phyloP scores from a whole-genome alignment of 2,329 filamentous ascomycete genomes.

The Ophiocordyceps australis region DNA sequence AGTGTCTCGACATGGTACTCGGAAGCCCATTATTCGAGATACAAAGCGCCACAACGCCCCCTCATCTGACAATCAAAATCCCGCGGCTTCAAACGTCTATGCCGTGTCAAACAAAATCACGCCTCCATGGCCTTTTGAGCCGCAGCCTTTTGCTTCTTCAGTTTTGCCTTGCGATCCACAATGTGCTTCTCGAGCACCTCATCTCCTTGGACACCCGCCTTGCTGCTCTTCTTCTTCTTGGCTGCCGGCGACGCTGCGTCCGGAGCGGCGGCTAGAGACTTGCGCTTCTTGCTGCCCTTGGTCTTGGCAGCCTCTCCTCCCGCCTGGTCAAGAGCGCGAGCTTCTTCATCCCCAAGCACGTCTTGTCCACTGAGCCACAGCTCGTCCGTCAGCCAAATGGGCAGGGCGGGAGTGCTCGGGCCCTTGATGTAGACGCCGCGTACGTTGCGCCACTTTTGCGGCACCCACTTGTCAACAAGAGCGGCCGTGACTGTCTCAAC shows the following conservation, averaged over 20 bases:
- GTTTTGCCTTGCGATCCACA: slow-evolving; percentile 34
- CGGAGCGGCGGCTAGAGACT: slow-evolving; percentile 24
- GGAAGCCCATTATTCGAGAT: no score
- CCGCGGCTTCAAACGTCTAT: no score
- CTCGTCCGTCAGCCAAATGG: slow-evolving; percentile 88
- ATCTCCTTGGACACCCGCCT: slow-evolving; percentile 17
- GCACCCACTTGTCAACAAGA: slow-evolving; percentile 62
- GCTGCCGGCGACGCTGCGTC: slow-evolving; percentile 22
- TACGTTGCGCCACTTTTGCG: slow-evolving; percentile 77
- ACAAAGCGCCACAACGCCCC: slow-evolving; percentile 18
- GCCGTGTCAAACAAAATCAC: no score
- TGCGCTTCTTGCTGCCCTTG: slow-evolving; percentile 48
- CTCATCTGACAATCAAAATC: no score
- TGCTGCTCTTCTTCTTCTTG: slow-evolving; percentile 22
- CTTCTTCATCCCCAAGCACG: slow-evolving; percentile 44
- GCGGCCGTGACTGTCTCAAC: slow-evolving; percentile 50
- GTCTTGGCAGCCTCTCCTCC: slow-evolving; percentile 28
- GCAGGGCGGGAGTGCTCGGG: slow-evolving; percentile 69
- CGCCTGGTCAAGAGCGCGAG: slow-evolving; percentile 28
- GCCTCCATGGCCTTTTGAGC: slow-evolving; percentile 32
- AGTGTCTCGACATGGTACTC: no score
- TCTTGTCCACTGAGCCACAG: slow-evolving; percentile 70
- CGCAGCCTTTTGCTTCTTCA: slow-evolving; percentile 40
- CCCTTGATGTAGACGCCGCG: slow-evolving; percentile 81
- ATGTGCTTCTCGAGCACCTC: slow-evolving; percentile 38